Conservation (phyloP, 208 protist species). For the Acanthamoeba healyi region DNA sequence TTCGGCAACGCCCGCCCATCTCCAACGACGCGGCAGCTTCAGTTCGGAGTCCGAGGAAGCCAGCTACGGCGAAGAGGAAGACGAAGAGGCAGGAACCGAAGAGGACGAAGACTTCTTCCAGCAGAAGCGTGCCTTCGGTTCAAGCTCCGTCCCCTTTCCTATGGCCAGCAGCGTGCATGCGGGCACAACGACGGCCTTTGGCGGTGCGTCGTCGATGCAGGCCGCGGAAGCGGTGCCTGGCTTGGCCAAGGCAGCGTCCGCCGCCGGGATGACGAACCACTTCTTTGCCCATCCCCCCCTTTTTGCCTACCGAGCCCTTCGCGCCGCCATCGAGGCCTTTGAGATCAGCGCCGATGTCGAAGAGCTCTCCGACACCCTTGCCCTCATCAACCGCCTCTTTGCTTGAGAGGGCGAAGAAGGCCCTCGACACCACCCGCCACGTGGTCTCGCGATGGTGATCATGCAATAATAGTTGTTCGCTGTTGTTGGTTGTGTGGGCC, state of each 20-base stretch:
- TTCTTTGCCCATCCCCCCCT: not conserved
- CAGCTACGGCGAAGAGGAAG: not conserved
- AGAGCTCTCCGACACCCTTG: not conserved
- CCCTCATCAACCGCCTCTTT: not conserved
- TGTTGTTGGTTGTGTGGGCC: too few relatives aligned
- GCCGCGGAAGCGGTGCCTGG: not conserved
- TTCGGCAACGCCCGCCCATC: not conserved
- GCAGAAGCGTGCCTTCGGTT: too few relatives aligned
- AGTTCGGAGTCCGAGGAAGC: not conserved
- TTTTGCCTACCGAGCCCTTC: not conserved
- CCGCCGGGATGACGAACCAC: not conserved
- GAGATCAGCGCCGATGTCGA: slow-evolving; percentile 2
- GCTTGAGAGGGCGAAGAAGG: too few relatives aligned
- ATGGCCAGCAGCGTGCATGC: too few relatives aligned
- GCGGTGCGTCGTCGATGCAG: not conserved
- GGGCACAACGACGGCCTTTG: not conserved
- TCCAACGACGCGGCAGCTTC: too few relatives aligned
- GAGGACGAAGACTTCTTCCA: not conserved
- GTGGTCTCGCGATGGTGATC: too few relatives aligned
- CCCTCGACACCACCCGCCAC: too few relatives aligned
- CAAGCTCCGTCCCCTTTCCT: too few relatives aligned
- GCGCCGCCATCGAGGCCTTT: not conserved
- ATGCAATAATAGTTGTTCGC: too few relatives aligned
- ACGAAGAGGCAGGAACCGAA: not conserved
- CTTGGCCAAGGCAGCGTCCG: not conserved